These are phyloP conservation scores for Pseudopyrenochaeta lycopersici DNA, from an alignment of 2,329 filamentous ascomycete genomes.

Conservation along the genomic window DNA sequence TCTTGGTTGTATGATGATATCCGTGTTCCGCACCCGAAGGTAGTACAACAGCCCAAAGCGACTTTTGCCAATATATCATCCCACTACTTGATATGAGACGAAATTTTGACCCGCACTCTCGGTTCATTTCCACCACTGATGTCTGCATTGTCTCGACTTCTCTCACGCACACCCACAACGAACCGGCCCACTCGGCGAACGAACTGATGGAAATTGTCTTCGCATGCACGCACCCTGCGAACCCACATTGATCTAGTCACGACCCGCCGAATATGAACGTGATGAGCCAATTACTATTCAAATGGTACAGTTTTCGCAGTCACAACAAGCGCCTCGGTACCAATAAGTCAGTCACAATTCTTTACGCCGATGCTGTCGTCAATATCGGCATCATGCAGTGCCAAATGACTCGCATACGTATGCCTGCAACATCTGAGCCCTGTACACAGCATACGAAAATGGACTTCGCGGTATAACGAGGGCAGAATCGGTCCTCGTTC, in stretches of 20 bases:
- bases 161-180: not conserved
- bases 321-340: not conserved
- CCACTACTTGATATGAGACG: constrained; percentile 23
- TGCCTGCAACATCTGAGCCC: not conserved
- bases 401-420: constrained; percentile 4
- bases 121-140: not conserved
- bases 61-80: constrained; percentile 17
- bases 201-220: not conserved
- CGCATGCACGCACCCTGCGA: not conserved
- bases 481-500: no score
- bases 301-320: not conserved
- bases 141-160: not conserved
- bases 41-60: constrained; percentile 18
- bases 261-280: not conserved
- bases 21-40: constrained; percentile 17
- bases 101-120: constrained; percentile 9
- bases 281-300: not conserved
- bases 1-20: constrained; percentile 9
- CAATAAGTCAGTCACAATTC: no score
- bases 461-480: no score
- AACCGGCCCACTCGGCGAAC: not conserved
- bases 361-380: no score
- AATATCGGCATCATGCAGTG: not conserved
- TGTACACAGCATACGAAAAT: no score
- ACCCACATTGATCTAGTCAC: not conserved